Evolutionary conservation across 78 protist genomes (phyloP), one percentile per base, ranked within the genome.

Genomic region (Isochrysis galbana): DNA sequence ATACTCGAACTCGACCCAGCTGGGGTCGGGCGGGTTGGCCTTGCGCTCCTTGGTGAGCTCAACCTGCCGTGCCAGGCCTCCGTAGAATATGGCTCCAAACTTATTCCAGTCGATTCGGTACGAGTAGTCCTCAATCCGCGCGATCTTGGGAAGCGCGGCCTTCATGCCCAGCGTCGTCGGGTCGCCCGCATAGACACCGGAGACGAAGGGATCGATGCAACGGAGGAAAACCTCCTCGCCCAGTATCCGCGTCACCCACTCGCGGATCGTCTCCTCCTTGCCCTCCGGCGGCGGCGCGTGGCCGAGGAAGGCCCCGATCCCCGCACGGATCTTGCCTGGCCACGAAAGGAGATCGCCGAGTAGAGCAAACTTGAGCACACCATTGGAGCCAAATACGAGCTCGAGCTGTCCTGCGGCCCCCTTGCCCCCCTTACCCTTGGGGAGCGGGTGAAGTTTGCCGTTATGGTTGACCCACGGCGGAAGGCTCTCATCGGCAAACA

Each of bases 181-280:
- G 82, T 90, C 93, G 74, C 94, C 94, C 25, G 94, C 94, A 22
- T 92, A 92, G 48, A 92, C 94, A 25, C 94, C 94, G 36, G 91
- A 86, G 19, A 92, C 94, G 44, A 92, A 92, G 41, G 94, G 94
- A 69, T 92, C 94, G 87, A 92, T 86, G 38, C 55, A 14, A 19
- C 61, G 55, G 55, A 23, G 5, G 70, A 70, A 90, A 41, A 70
- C 80, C 41, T 70, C 80, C 80, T 70, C 80, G 39, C 94, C 94
- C 21, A 92, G 91, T 22, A 1, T 25, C n/a, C 94, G 94, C 87
- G 54, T 14, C 38, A 92, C 69, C 39, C 55, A 92, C 70, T 70
- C 87, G 23, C 61, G 34, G 83, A 92, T 42, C 22, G 86, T n/a
- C 82, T 92, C 94, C 48, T 92, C 94, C 17, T 39, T 83, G 26